Percentiles rank a stretch among this genome's conserved stretches.
phyloP scores from a whole-genome alignment of 208 protist species.

The Acanthamoeba comandoni region DNA sequence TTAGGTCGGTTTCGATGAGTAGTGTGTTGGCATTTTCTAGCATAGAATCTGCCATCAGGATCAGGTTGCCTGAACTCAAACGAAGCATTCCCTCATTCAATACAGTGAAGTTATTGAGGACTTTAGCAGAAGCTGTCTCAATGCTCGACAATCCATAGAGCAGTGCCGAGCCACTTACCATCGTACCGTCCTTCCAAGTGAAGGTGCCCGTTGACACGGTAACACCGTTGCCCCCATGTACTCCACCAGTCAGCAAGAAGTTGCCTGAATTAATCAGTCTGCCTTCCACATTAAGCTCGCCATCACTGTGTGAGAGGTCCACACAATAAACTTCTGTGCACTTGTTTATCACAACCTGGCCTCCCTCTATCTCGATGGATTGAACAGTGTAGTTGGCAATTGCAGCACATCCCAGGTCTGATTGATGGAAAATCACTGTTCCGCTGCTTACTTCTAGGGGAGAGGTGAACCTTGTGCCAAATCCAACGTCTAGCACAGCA shows the following conservation, averaged over 20 bases:
- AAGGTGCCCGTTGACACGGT: conserved; percentile 18
- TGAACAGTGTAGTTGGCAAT: too few relatives aligned
- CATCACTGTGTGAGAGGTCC: background rate
- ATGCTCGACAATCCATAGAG: too few relatives aligned
- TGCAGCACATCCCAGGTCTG: too few relatives aligned
- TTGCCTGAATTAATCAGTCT: background rate
- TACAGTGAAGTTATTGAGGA: too few relatives aligned
- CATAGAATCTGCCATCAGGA: too few relatives aligned
- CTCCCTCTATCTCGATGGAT: too few relatives aligned
- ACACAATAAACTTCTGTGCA: background rate
- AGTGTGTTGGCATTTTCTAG: too few relatives aligned
- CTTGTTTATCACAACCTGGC: background rate
- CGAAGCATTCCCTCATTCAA: too few relatives aligned
- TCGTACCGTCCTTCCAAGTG: conserved; percentile 8
- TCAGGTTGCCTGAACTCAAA: too few relatives aligned
- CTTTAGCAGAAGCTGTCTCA: too few relatives aligned
- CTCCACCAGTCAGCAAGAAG: background rate
- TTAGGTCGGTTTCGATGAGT: too few relatives aligned
- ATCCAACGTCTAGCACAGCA: conserved; percentile 13
- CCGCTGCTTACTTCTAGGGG: background rate
- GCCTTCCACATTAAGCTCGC: conserved; percentile 5
- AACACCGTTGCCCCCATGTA: background rate
- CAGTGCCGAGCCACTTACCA: too few relatives aligned
- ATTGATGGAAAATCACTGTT: conserved; percentile 4
- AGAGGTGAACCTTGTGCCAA: background rate